Base-by-base conservation (phyloP, 768 basidiomycete species). In the Lentinula detonsa region DNA sequence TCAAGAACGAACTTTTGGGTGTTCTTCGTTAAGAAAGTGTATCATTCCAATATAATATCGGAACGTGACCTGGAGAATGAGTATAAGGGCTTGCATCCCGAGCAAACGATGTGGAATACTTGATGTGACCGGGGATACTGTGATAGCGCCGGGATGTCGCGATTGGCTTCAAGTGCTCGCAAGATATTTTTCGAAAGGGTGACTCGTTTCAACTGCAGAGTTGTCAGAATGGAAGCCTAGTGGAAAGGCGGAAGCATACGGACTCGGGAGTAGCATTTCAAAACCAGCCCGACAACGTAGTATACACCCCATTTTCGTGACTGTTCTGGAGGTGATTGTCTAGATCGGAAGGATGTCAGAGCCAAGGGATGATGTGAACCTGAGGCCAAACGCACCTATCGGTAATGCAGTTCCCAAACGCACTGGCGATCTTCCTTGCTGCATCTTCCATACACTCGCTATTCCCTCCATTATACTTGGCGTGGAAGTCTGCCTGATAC, bases 41-140 rank as follows among this genome's bases (percentile, higher is more conserved):
- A 98, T 80, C 86, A 98, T 92, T 64, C 96, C 97, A 52, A 97
- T 74, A 70, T 98, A 98, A 78, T 96, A 99, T 63, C 87, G 81
- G 74, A 91, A 97, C 23, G 95, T 95, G 55, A 97, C 93, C 90
- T 94, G 75, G 46, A 62, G 62, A 65, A 62, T 61, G 52, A 46
- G 69, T 51, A 70, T 67, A 23, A 31, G 52, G 37, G 65, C 59
- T 58, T 61, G 62, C 46, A 60, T 64, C 31, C 57, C 28, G 5
- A n/a, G 34, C 34, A 34, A 16, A 45, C 1, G 46, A 54, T 48
- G 43, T 1, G 4, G 64, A 73, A 62, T 70, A 92, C 91, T 75
- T 95, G 93, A 73, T 96, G 94, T 16, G 91, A 85, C 28, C 87
- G 82, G 18, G 95, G 95, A 68, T 88, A 98, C 13, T 78, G 72